Evolutionary conservation across 208 protist genomes (phyloP).

Genomic region (Trypanosoma vivax): DNA sequence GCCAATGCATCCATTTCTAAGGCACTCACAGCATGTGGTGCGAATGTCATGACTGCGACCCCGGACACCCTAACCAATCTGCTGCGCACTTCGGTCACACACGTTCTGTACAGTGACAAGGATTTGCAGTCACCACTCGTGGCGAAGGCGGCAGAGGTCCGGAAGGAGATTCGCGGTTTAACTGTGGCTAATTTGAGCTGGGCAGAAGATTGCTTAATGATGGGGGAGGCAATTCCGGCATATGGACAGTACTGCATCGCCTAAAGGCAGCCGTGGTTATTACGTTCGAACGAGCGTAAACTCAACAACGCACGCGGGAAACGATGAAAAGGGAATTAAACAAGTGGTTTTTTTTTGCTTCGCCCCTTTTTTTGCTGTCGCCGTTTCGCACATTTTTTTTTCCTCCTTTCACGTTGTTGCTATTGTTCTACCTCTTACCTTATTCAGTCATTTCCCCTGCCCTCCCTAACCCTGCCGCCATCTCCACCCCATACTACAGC

Average conservation of each 20-base stretch:
- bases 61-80: slow-evolving; percentile 26
- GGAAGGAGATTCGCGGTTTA: slow-evolving; percentile 47
- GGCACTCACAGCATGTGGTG: slow-evolving; percentile 59
- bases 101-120: slow-evolving; percentile 67
- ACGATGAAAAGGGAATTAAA: neutral
- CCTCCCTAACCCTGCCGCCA: no score
- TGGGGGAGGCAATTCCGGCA: slow-evolving; percentile 66
- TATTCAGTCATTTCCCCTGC: no score
- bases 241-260: slow-evolving; percentile 72
- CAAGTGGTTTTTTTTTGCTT: neutral
- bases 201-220: slow-evolving; percentile 80
- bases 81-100: slow-evolving; percentile 51
- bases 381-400: neutral
- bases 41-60: slow-evolving; percentile 27
- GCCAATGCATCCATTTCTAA: slow-evolving; percentile 19
- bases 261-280: slow-evolving; percentile 69
- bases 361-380: slow-evolving; percentile 1
- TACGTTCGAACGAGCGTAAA: no score
- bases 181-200: slow-evolving; percentile 63
- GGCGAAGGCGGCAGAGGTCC: slow-evolving; percentile 45
- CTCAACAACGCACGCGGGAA: no score
- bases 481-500: no score
- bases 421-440: slow-evolving; percentile 3
- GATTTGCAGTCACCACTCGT: slow-evolving; percentile 76
- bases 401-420: neutral